Evolutionary conservation across 805 yeast species (phyloP).

Genomic region (Yamadazyma sp.): DNA sequence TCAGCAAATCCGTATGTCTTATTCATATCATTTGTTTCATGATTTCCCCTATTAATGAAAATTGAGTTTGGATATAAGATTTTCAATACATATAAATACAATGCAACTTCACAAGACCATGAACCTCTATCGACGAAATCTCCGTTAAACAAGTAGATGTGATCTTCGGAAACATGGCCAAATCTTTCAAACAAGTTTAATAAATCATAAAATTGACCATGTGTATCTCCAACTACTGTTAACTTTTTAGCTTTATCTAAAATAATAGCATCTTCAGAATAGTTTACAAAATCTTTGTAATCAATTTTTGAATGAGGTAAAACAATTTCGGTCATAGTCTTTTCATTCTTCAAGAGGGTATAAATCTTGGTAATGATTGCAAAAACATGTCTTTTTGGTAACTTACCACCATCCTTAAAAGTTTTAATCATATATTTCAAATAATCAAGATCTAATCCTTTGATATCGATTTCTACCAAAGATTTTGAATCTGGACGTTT

Average conservation of each 20-base stretch:
- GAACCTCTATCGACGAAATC: slow-evolving; percentile 98
- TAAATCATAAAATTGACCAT: slow-evolving; percentile 93
- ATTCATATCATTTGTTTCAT: slow-evolving; percentile 96
- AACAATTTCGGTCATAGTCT: slow-evolving; percentile 70
- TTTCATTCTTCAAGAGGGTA: slow-evolving; percentile 60
- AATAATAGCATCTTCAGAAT: slow-evolving; percentile 21
- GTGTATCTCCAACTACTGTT: slow-evolving; percentile 96
- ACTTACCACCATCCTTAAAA: slow-evolving; percentile 69
- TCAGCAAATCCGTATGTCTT: slow-evolving; percentile 95
- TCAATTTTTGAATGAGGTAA: slow-evolving; percentile 30
- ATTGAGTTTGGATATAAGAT: slow-evolving; percentile 67
- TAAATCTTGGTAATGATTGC: slow-evolving; percentile 76
- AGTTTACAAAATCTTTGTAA: not conserved
- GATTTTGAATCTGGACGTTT: slow-evolving; percentile 19
- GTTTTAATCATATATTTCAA: slow-evolving; percentile 61
- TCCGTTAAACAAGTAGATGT: slow-evolving; percentile 86
- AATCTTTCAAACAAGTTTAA: slow-evolving; percentile 71
- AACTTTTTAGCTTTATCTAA: slow-evolving; percentile 42
- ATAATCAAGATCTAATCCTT: slow-evolving; percentile 49
- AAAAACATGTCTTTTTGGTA: slow-evolving; percentile 81
- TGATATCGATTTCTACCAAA: slow-evolving; percentile 28
- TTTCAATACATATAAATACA: slow-evolving; percentile 74
- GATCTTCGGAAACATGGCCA: slow-evolving; percentile 66
- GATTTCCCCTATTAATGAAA: slow-evolving; percentile 90
- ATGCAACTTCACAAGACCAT: slow-evolving; percentile 96